Base-by-base conservation (phyloP, 345 rosid species). In the Lenwebbia sp. region DNA sequence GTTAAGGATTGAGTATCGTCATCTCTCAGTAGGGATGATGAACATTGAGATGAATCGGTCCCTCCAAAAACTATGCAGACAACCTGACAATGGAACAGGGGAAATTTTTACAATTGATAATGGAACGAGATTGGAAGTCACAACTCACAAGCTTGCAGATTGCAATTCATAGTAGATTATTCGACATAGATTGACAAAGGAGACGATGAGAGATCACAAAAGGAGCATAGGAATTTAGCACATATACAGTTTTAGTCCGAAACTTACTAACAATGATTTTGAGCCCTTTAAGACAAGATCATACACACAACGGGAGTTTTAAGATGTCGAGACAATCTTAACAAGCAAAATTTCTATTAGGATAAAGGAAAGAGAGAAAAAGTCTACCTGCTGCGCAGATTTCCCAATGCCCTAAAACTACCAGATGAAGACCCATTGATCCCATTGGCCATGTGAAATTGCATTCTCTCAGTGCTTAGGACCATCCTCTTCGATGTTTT, bases 361-460 rank as follows among this genome's bases (percentile, higher is more conserved):
- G 13, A 85, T 33, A 26, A 54, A 13, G 52, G 11, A 53, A 83
- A 41, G 41, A 52, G 40, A 83, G 70, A 51, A 55, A 70, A 76
- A 22, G 86, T 84, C 88, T 89, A 92, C 93, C 94, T 91, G 87
- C 90, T 84, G 88, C 88, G 76, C 76, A 88, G 83, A 84, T 86
- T 91, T 88, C 56, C 87, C n/a, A 82, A 57, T 85, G 88, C 85
- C 62, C 82, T 85, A 86, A 62, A 83, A 52, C 85, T 78, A 87
- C 89, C 86, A 25, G 88, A 33, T 85, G 93, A 86, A 84, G 86
- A 86, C 56, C 88, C 89, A 55, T 40, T 83, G 83, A 89, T 41
- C 75, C 57, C 83, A 83, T 70, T 44, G 57, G 87, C 86, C 82
- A 81, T 90, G 85, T 82, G 83, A 86, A 74, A 83, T 89, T 86